phyloP scores from a whole-genome alignment of 768 basidiomycete genomes.

The Collybia sordida region DNA sequence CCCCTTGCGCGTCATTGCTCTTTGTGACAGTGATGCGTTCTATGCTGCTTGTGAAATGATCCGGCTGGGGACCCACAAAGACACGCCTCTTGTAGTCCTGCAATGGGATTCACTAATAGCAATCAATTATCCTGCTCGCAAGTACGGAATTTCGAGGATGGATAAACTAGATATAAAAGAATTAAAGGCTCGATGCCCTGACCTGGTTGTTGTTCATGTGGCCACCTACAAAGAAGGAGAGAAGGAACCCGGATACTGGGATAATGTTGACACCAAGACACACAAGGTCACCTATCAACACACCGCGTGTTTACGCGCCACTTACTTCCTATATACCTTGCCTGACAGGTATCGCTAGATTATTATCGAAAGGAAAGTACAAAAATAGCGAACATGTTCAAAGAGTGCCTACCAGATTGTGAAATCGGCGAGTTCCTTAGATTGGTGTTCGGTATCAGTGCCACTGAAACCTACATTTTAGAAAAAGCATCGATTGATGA shows the following conservation, averaged over 20 bases:
- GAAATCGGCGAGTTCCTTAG: conserved; percentile 64
- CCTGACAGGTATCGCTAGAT: conserved; percentile 80
- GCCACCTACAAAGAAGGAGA: conserved; percentile 93
- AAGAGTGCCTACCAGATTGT: conserved; percentile 71
- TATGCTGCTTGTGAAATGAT: conserved; percentile 87
- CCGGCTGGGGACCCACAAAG: conserved; percentile 61
- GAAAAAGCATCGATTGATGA: conserved; percentile 99
- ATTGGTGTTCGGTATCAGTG: background rate
- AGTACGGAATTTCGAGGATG: conserved; percentile 92
- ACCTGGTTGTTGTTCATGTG: conserved; percentile 85
- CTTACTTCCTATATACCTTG: background rate
- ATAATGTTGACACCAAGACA: conserved; percentile 82
- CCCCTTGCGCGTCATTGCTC: conserved; percentile 81
- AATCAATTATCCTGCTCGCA: conserved; percentile 92
- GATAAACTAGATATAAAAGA: conserved; percentile 65
- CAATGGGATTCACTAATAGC: conserved; percentile 93
- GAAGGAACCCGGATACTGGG: conserved; percentile 86
- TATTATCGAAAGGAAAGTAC: conserved; percentile 88
- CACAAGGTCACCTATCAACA: conserved; percentile 68
- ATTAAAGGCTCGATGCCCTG: conserved; percentile 82
- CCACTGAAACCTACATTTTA: conserved; percentile 24
- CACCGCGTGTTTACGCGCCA: no score
- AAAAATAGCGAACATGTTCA: conserved; percentile 84
- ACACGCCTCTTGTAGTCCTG: conserved; percentile 73
- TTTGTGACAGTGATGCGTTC: conserved; percentile 89